Evolutionary conservation across 1,284 basidiomycete species (phyloP).

Genomic region (Sporisorium sorghi): DNA sequence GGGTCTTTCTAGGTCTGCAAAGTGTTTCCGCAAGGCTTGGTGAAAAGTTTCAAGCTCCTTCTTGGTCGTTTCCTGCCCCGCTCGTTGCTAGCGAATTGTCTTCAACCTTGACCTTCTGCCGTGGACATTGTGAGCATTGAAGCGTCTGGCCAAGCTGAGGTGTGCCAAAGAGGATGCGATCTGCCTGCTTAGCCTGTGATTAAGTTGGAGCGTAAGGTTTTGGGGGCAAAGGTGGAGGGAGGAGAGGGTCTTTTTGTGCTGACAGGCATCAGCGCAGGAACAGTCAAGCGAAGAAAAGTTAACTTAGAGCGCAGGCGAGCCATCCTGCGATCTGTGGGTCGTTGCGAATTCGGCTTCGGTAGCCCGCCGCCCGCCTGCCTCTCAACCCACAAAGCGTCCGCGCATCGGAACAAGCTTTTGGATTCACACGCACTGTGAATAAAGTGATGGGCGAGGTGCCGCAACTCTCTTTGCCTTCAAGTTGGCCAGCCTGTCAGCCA

Average conservation of each 20-base stretch:
- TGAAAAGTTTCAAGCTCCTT: not conserved
- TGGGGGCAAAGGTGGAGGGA: not conserved
- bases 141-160: not conserved
- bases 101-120: not conserved
- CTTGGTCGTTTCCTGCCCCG: not conserved
- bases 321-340: not conserved
- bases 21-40: slow-evolving; percentile 1
- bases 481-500: slow-evolving; percentile 6
- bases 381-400: not conserved
- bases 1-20: not conserved
- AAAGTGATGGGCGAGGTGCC: no score
- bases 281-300: not conserved
- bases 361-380: not conserved
- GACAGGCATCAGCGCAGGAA: slow-evolving; percentile 1
- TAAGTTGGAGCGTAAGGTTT: not conserved
- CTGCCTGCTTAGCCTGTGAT: no score
- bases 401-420: not conserved
- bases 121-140: no score
- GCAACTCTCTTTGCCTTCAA: no score
- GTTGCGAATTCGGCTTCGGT: not conserved
- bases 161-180: not conserved
- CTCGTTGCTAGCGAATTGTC: not conserved
- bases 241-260: not conserved
- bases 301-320: not conserved
- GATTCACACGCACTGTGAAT: not conserved